A percentile compares a stretch with the other conserved stretches of the same genome.
Evolutionary conservation across 164 flowering plant genomes (phyloP).

Genomic region (Annona cherimola): DNA sequence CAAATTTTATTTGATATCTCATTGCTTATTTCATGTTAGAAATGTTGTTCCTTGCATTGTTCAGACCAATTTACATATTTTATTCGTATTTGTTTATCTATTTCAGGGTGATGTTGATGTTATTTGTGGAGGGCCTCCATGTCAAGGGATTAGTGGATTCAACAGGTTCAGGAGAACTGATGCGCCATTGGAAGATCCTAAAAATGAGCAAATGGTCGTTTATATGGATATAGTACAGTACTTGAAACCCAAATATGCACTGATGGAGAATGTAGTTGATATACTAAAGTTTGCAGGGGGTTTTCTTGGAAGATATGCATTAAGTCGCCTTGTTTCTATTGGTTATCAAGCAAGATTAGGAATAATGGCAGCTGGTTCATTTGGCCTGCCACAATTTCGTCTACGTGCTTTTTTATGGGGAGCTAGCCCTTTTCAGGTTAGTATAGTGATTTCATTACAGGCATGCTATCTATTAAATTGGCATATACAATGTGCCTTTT

Average conservation of each 20-base stretch:
- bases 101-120: constrained; percentile 75
- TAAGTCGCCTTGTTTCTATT: constrained; percentile 54
- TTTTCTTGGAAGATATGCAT: constrained; percentile 65
- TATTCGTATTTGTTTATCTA: neutral
- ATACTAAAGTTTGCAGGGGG: constrained; percentile 54
- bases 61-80: neutral
- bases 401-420: constrained; percentile 90
- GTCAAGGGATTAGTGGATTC: constrained; percentile 90
- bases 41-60: neutral
- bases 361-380: constrained; percentile 77
- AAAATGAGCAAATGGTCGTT: constrained; percentile 62
- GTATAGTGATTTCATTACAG: neutral
- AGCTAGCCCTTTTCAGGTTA: constrained; percentile 53
- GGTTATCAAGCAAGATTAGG: constrained; percentile 77
- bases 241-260: constrained; percentile 59
- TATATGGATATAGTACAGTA: constrained; percentile 71
- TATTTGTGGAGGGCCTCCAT: constrained; percentile 95
- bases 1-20: neutral
- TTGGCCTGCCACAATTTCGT: constrained; percentile 83
- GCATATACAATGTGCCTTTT: neutral
- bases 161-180: constrained; percentile 61
- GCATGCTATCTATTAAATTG: neutral
- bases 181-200: constrained; percentile 53
- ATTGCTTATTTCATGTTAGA: neutral
- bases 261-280: constrained; percentile 94